Percentiles rank a stretch among this genome's conserved stretches.
Evolutionary conservation across 805 yeast species (phyloP).

Genomic region (Wickerhamomyces tratensis): DNA sequence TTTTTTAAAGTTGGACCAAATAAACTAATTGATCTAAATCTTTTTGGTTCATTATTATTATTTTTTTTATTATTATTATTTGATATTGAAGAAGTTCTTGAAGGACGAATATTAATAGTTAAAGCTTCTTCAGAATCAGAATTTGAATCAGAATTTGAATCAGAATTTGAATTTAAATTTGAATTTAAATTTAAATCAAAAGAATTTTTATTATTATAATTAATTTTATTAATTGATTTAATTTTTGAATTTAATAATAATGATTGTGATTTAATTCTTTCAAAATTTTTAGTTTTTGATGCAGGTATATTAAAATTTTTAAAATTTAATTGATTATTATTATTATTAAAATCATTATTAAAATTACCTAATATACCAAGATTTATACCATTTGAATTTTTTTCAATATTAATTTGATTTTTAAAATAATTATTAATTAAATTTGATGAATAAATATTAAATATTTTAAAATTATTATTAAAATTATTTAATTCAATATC

Average conservation of each 20-base stretch:
- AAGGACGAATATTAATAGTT: conserved; percentile 12
- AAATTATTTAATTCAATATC: conserved; percentile 12
- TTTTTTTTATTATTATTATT: too few species aligned
- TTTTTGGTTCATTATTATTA: conserved; percentile 10
- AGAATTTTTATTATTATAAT: neutral
- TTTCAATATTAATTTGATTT: too few species aligned
- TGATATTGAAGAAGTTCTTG: conserved; percentile 2
- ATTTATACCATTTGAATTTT: neutral
- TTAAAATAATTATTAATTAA: too few species aligned
- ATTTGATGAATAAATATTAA: too few species aligned
- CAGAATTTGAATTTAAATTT: neutral
- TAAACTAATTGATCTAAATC: conserved; percentile 17
- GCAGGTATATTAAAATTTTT: conserved; percentile 2
- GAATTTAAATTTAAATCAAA: too few species aligned
- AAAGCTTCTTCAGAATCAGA: conserved; percentile 13
- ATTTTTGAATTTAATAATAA: conserved; percentile 6
- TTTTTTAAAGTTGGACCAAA: conserved; percentile 16
- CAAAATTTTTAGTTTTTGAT: conserved; percentile 5
- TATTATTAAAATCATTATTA: too few species aligned
- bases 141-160: conserved; percentile 6
- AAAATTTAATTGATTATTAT: too few species aligned
- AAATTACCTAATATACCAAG: too few species aligned
- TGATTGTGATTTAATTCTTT: conserved; percentile 15
- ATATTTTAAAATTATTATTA: neutral
- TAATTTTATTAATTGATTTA: neutral